A percentile compares a stretch with the other conserved stretches of the same genome.
Evolutionary conservation across 2,329 filamentous ascomycete species (phyloP).

Genomic region (Aureobasidium zeae): DNA sequence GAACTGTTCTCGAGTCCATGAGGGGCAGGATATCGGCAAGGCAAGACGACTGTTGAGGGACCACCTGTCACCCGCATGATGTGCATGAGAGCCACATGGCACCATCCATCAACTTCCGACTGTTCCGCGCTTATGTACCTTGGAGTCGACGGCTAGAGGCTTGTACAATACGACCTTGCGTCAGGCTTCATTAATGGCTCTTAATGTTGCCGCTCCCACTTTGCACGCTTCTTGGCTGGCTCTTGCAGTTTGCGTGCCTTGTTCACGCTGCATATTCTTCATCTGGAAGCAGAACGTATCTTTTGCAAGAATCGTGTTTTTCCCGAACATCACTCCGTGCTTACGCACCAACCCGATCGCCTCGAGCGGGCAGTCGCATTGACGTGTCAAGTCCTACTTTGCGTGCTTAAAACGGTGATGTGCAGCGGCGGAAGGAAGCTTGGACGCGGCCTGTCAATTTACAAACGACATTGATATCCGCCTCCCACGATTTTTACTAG

Average conservation of each 20-base stretch:
- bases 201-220: too few species aligned
- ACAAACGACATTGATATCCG: too few species aligned
- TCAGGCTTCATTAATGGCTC: too few species aligned
- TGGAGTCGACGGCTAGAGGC: not conserved
- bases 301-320: not conserved
- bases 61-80: constrained; percentile 11
- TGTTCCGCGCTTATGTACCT: too few species aligned
- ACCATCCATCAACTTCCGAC: constrained; percentile 3
- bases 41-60: constrained; percentile 10
- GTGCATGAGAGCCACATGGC: constrained; percentile 12
- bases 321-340: not conserved
- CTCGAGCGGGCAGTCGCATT: not conserved
- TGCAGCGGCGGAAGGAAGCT: constrained; percentile 11
- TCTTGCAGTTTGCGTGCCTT: too few species aligned
- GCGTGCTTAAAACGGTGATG: constrained; percentile 4
- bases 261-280: too few species aligned
- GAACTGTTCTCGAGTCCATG: not conserved
- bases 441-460: constrained; percentile 11
- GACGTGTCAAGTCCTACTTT: constrained; percentile 4
- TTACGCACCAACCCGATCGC: not conserved
- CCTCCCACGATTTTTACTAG: too few species aligned
- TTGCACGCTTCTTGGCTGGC: too few species aligned
- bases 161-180: too few species aligned
- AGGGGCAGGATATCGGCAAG: too few species aligned
- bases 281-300: too few species aligned